Base-by-base conservation (phyloP, 257 asterid genomes). In the Gynochthodes officinalis region DNA sequence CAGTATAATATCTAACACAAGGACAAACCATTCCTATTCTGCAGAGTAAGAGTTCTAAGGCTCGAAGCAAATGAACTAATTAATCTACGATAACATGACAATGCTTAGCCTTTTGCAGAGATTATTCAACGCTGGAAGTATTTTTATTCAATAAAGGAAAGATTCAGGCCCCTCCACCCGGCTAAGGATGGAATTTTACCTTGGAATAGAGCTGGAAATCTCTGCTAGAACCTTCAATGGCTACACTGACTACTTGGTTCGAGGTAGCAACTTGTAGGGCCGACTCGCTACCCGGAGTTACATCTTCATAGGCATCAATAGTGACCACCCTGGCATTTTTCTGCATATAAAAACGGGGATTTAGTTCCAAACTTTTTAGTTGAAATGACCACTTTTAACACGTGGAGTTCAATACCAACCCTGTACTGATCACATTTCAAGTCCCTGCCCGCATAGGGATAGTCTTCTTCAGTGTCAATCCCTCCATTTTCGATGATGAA, bases 171-270 rank as follows among this genome's bases (percentile, higher is more conserved):
- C 23, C 57, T 50, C 3, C 42, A 37, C 7, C 3, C 7, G 6
- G 5, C 8, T 18, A 50, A 19, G 19, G 30, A 35, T 40, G 42
- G 27, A 16, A 35, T 21, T 30, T n/a, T 42, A 70, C 74, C 55
- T 61, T 63, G 13, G 1, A 8, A 75, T 90, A 90, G 49, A 83
- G 85, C 76, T 88, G 95, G 82, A 90, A 88, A 77, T 86, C 96
- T 55, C 82, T 66, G 35, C 95, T 87, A 64, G 91, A 87, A n/a
- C 76, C 96, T 82, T 88, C 96, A 62, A 90, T 81, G 64, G 96
- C 95, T 77, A 90, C 81, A 27, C 89, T 82, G 8, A 90, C 40
- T 0, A 90, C 89, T 74, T 90, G 96, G 64, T 40, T 73, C 0
- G 93, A 87, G 4, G 61, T 87, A 0, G 95, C 96, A 73, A 73